Evolutionary conservation across 2,329 filamentous ascomycete genomes (phyloP).

Genomic region (Cladosporium sp.): DNA sequence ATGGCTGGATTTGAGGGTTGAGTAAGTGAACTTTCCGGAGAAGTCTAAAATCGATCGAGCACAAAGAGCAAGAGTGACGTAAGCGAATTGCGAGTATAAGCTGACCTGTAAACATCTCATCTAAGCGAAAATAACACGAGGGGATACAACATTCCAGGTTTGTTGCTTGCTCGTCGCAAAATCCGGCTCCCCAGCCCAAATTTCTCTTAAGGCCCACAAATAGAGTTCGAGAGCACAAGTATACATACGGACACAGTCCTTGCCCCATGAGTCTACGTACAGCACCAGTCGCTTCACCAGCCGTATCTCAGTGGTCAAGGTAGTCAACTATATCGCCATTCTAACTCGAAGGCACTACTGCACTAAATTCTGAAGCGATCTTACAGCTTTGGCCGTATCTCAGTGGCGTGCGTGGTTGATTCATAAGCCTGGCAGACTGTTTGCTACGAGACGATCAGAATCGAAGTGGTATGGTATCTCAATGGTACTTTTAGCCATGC

Average conservation of each 20-base stretch:
- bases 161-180: neutral
- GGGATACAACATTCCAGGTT: neutral
- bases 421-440: neutral
- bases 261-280: neutral
- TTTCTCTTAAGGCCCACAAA: neutral
- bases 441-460: neutral
- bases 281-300: neutral
- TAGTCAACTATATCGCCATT: too few species aligned
- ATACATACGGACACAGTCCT: neutral
- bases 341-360: too few species aligned
- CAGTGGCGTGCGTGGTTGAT: too few species aligned
- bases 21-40: neutral
- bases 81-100: neutral
- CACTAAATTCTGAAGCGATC: too few species aligned
- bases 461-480: neutral
- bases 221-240: neutral
- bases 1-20: neutral
- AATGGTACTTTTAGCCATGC: neutral
- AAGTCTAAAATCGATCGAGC: neutral
- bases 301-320: neutral
- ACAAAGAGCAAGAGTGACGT: neutral
- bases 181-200: neutral
- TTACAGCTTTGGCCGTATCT: too few species aligned
- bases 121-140: neutral
- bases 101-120: neutral